Evolutionary conservation across 257 asterid species (phyloP).

Genomic region (Fraxinus cuspidata): DNA sequence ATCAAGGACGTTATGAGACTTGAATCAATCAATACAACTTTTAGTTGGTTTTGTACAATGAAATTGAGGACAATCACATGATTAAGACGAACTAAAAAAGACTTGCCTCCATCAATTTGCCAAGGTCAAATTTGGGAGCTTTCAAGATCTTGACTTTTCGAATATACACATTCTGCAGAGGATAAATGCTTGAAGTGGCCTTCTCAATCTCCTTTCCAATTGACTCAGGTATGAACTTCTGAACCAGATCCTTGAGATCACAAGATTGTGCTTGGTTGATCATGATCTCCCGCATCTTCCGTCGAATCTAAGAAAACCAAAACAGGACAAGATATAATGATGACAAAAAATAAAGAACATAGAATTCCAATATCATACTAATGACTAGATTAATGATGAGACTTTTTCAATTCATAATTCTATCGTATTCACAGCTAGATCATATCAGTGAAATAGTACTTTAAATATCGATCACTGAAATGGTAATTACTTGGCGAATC

Average conservation of each 20-base stretch:
- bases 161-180: slow-evolving; percentile 61
- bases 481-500: slow-evolving; percentile 51
- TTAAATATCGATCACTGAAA: neutral
- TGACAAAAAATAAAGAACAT: neutral
- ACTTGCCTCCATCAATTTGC: slow-evolving; percentile 62
- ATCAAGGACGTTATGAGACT: neutral
- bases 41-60: neutral
- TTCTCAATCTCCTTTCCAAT: slow-evolving; percentile 70
- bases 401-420: neutral
- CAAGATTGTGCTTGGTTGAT: slow-evolving; percentile 58
- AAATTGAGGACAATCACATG: no score
- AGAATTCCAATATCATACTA: neutral
- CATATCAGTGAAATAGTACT: neutral
- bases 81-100: neutral
- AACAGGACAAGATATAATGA: neutral
- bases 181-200: slow-evolving; percentile 62
- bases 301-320: slow-evolving; percentile 42
- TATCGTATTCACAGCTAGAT: neutral
- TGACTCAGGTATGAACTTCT: slow-evolving; percentile 61
- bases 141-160: slow-evolving; percentile 69
- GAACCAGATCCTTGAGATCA: slow-evolving; percentile 59
- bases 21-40: neutral
- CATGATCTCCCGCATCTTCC: slow-evolving; percentile 70
- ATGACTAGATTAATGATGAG: neutral
- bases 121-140: slow-evolving; percentile 68